Percentiles rank a stretch among this genome's conserved stretches.
Conservation (phyloP, 805 yeast species). For the Monosporozyma servazzii region DNA sequence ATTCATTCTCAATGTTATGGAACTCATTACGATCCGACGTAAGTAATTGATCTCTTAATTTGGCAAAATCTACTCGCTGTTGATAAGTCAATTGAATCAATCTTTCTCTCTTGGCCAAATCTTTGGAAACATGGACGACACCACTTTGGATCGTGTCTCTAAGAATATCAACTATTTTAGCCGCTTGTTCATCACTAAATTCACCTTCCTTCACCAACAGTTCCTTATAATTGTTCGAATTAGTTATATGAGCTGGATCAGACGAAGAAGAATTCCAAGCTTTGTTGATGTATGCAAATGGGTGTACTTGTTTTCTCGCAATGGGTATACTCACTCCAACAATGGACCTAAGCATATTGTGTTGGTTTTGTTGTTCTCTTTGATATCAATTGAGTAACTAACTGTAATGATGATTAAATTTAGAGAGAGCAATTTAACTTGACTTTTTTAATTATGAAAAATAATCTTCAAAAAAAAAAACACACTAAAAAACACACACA, state of each 20-base stretch:
- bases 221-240: slow-evolving; percentile 66
- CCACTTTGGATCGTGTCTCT: slow-evolving; percentile 73
- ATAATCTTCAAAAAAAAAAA: too few relatives aligned
- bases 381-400: background rate
- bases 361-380: background rate
- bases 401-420: background rate
- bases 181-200: slow-evolving; percentile 67
- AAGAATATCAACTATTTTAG: slow-evolving; percentile 66
- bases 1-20: slow-evolving; percentile 72
- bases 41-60: slow-evolving; percentile 83
- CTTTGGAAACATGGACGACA: slow-evolving; percentile 59
- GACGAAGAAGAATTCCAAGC: background rate
- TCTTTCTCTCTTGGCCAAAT: slow-evolving; percentile 77
- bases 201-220: slow-evolving; percentile 55
- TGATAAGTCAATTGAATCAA: slow-evolving; percentile 81
- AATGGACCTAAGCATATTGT: background rate
- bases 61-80: slow-evolving; percentile 94
- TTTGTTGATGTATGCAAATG: background rate
- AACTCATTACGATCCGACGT: slow-evolving; percentile 82
- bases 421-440: background rate
- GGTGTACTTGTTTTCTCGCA: background rate
- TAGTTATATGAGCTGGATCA: slow-evolving; percentile 40
- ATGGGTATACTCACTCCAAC: background rate
- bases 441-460: too few relatives aligned
- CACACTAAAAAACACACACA: background rate